These are phyloP conservation scores for Pyricularia pennisetigena DNA, from an alignment of 2,329 filamentous ascomycete species.

Conservation along the genomic window DNA sequence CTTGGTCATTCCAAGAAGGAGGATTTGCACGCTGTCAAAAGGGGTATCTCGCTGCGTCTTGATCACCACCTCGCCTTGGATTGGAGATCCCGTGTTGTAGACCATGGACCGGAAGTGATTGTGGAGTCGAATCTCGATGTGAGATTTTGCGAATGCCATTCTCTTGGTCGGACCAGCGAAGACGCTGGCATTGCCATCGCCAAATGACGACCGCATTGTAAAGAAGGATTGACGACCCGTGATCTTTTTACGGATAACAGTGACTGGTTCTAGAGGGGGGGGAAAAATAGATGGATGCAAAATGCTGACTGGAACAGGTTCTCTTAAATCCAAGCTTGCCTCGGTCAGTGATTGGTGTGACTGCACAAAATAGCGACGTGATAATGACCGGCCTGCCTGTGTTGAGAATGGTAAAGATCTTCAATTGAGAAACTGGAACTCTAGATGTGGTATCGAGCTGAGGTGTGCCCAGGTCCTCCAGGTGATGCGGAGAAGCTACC, in stretches of 20 bases:
- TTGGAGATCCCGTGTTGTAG: conserved; percentile 43
- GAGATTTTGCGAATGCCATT: conserved; percentile 20
- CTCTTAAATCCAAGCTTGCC: background rate
- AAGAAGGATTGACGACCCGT: conserved; percentile 32
- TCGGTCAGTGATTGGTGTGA: background rate
- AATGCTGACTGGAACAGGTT: background rate
- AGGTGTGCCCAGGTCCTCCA: background rate
- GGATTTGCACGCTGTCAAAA: conserved; percentile 42
- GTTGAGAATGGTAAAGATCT: background rate
- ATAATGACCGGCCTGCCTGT: background rate
- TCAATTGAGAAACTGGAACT: background rate
- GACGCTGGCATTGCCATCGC: conserved; percentile 7
- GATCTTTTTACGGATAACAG: background rate
- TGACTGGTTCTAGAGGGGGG: background rate
- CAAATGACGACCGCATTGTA: conserved; percentile 62
- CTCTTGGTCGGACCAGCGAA: conserved; percentile 7
- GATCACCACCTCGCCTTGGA: conserved; percentile 39
- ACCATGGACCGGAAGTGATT: conserved; percentile 44
- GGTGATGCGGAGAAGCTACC: background rate
- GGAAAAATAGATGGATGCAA: background rate
- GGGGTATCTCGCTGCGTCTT: conserved; percentile 31
- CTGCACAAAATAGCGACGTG: background rate
- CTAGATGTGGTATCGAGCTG: background rate
- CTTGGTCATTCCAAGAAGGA: conserved; percentile 39
- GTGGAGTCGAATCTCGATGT: conserved; percentile 38